Conservation (phyloP, 208 protist genomes). For the Crithidia brevicula region DNA sequence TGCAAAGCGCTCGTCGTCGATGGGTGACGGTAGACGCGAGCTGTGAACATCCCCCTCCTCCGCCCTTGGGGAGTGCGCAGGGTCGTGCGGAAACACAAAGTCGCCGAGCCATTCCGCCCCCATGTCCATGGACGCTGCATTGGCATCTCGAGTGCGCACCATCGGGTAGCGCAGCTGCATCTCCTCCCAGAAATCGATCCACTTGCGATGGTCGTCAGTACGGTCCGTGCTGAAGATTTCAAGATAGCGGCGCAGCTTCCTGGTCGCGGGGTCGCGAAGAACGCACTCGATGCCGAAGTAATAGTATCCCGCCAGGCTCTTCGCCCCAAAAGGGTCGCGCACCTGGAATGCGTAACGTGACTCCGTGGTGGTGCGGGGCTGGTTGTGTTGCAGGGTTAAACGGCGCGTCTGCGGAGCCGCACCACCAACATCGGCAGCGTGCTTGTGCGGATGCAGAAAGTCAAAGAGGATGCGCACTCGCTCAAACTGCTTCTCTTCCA, state of each 20-base stretch:
- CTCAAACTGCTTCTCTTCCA: slow-evolving; percentile 55
- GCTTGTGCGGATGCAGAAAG: slow-evolving; percentile 47
- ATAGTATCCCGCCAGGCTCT: slow-evolving; percentile 34
- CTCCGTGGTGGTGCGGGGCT: slow-evolving; percentile 10
- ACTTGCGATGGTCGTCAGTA: slow-evolving; percentile 40
- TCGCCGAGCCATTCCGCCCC: slow-evolving; percentile 3
- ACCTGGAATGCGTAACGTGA: slow-evolving; percentile 17
- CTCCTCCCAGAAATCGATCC: slow-evolving; percentile 49
- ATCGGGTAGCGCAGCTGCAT: slow-evolving; percentile 40
- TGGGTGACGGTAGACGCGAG: neutral
- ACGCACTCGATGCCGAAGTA: slow-evolving; percentile 67
- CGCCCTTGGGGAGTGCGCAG: neutral
- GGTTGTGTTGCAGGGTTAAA: slow-evolving; percentile 14
- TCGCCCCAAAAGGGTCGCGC: slow-evolving; percentile 5
- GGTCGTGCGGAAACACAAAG: slow-evolving; percentile 11
- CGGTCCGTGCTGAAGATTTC: slow-evolving; percentile 54
- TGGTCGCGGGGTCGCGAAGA: slow-evolving; percentile 6
- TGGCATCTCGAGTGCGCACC: slow-evolving; percentile 20
- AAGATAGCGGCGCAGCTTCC: slow-evolving; percentile 30
- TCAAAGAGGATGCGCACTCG: slow-evolving; percentile 51
- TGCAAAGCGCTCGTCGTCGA: slow-evolving; percentile 18
- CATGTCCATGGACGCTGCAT: slow-evolving; percentile 4
- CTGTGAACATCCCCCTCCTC: neutral
- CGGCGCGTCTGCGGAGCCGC: slow-evolving; percentile 16
- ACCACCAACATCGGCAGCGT: slow-evolving; percentile 11